Base-by-base conservation (phyloP, 306 rosid genomes). In the Leucaena leucocephala region DNA sequence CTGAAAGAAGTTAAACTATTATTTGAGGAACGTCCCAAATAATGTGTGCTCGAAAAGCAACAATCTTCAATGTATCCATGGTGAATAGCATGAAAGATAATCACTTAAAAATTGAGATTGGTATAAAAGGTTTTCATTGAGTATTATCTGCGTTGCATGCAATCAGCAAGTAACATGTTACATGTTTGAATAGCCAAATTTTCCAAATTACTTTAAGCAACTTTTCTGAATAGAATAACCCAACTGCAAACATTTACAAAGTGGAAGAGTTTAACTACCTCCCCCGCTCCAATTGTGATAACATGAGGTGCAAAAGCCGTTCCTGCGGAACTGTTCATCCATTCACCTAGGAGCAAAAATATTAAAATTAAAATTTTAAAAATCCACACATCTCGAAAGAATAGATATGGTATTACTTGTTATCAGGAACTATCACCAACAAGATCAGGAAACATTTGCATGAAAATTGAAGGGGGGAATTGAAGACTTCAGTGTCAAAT, bases 261-360 rank as follows among this genome's bases (percentile, higher is more conserved):
- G 68, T 59, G 70, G 46, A 78, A 73, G 74, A 55, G 72, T 27
- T 62, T 39, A 77, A 77, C 84, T 83, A 96, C 99, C 94, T 96
- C 99, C 73, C 94, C 94, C 80, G 68, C 87, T 75, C 78, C 97
- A 73, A 96, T 43, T 40, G 84, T 91, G 80, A 96, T 84, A 78
- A 91, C 98, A 89, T 96, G 98, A 11, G 99, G 98, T 27, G 99
- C 82, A 88, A 96, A 96, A 45, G 99, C 99, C 75, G 76, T 45
- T 74, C 99, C 99, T 48, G 99, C 99, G 8, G 99, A 93, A 85
- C 22, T 87, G 87, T 93, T 96, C 98, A 96, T 93, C 99, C 99
- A 96, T 45, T 96, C 99, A 83, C 99, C 99, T 96, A 63, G 52
- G 57, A 86, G 80, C 35, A 81, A 12, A 74, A 19, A 61, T 14